Base-by-base conservation (phyloP, 768 basidiomycete genomes). In the Boletus rubroflammeus region DNA sequence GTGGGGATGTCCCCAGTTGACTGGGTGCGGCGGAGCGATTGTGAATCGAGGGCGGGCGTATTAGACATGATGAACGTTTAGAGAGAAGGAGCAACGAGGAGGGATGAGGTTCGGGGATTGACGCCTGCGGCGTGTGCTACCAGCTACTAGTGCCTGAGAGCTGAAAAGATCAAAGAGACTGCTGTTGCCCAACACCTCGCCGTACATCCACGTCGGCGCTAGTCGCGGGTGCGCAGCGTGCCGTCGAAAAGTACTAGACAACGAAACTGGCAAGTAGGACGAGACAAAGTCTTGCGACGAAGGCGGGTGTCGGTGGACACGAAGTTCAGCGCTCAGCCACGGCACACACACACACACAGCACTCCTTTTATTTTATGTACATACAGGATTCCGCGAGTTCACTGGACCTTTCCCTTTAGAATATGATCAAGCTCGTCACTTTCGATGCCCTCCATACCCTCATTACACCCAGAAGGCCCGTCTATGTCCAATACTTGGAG, bases 391-490 rank as follows among this genome's bases (percentile, higher is more conserved):
- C 53, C 29, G 34, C 58, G 19, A 14, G 13, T 28, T 11, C 6
- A 42, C 41, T 42, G 7, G 41, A 42, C 41, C 3, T 13, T 29
- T 45, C 44, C 21, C 6, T 14, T n/a, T 17, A 14, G n/a, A 14
- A 57, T n/a, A n/a, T 58, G 62, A 81, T 88, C 66, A 81, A 78
- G 9, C 72, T 90, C 7, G 84, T 90, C 43, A 83, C 86, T n/a
- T 91, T 93, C 60, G 90, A 93, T 62, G 83, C 82, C 1, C 72
- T 91, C 25, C 82, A 86, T 62, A 93, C 90, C n/a, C 74, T 90
- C 6, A 74, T 93, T 15, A 77, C 78, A 3, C 89, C 88, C 19
- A 81, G 87, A 6, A 70, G 70, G 32, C 87, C 90, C 3, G 78
- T 93, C 43, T 76, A 86, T 55, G 75, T 81, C 28, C 88, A 82